Conservation (phyloP, 2,329 filamentous ascomycete genomes). For the Dothideomycetes sp. region DNA sequence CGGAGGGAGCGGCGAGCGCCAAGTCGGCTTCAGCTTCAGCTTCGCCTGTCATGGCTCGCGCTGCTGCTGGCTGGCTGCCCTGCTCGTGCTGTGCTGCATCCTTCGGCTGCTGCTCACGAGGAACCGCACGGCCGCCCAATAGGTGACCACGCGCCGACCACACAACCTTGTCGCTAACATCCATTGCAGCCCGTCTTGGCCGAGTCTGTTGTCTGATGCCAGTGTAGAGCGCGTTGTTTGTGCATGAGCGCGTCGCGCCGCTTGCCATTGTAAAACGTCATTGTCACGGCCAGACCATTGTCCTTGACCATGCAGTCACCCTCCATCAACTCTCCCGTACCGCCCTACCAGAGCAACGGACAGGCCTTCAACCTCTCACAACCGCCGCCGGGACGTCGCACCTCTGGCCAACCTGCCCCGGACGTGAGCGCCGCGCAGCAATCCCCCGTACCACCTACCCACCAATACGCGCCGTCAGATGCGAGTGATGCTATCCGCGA, state of each 20-base stretch:
- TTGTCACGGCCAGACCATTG: no score
- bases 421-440: no score
- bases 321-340: slow-evolving; percentile 2
- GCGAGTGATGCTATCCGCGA: slow-evolving; percentile 39
- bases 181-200: background rate
- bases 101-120: background rate
- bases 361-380: slow-evolving; percentile 11
- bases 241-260: background rate
- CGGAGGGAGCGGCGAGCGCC: no score
- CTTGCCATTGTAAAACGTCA: background rate
- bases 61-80: no score
- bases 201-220: background rate
- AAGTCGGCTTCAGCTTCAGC: no score
- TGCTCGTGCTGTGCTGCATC: no score
- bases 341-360: slow-evolving; percentile 7
- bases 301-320: slow-evolving; percentile 8
- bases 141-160: background rate
- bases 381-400: slow-evolving; percentile 9
- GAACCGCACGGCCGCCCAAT: background rate
- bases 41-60: background rate
- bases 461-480: slow-evolving; percentile 11
- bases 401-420: slow-evolving; percentile 3
- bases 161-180: background rate
- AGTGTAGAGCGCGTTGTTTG: background rate
- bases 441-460: no score